Conservation (phyloP, 129 eudicot species). For the Pulicaria dysenterica region DNA sequence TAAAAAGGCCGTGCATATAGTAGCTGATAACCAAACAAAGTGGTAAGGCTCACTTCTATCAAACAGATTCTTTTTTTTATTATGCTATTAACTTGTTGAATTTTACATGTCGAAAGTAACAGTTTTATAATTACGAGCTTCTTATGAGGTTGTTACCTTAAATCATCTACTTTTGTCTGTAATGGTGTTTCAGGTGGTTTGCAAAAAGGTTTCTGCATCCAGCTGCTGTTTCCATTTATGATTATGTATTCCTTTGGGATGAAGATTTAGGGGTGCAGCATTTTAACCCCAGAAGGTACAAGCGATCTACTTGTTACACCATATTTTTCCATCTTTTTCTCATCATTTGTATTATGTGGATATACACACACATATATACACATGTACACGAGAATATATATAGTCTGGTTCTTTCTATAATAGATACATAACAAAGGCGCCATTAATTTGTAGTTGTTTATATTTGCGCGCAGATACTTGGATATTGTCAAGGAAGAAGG, state of each 20-base stretch:
- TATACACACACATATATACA: neutral
- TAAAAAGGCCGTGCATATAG: conserved; percentile 71
- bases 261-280: conserved; percentile 89
- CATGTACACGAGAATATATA: neutral
- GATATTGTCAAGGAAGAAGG: conserved; percentile 72
- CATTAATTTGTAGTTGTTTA: neutral
- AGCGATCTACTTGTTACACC: conserved; percentile 18
- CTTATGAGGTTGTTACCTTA: neutral
- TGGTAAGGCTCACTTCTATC: conserved; percentile 51
- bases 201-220: conserved; percentile 97
- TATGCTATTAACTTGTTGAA: neutral
- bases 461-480: conserved; percentile 68
- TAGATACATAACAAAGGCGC: neutral
- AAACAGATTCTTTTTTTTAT: neutral
- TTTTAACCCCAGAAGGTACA: conserved; percentile 86
- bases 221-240: conserved; percentile 72
- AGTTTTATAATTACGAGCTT: neutral
- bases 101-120: neutral
- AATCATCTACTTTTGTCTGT: conserved; percentile 2
- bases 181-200: conserved; percentile 74
- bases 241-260: conserved; percentile 95
- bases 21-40: conserved; percentile 89
- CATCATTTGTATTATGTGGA: neutral
- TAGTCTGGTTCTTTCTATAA: neutral
- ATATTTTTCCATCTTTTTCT: neutral